phyloP scores from a whole-genome alignment of 2,329 filamentous ascomycete species.

The Exophiala phaeomuriformis region DNA sequence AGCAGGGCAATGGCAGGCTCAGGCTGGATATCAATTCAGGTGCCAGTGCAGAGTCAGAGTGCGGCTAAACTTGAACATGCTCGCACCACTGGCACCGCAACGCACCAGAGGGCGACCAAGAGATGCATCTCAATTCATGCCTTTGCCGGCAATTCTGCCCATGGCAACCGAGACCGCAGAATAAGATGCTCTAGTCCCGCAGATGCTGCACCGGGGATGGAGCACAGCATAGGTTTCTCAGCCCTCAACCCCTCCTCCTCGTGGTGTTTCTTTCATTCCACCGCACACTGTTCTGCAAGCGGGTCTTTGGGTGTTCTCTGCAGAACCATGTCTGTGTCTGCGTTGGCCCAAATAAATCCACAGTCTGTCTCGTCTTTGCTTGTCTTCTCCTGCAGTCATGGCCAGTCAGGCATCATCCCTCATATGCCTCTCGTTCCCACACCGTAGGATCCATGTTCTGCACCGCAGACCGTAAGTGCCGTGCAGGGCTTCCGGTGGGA shows the following conservation, averaged over 20 bases:
- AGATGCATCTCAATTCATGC: neutral
- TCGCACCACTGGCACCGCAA: neutral
- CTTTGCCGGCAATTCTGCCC: neutral
- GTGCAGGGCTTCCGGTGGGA: neutral
- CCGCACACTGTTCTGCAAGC: neutral
- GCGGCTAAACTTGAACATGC: constrained; percentile 7
- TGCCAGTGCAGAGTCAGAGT: neutral
- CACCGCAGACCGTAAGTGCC: neutral
- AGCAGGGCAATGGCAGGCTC: neutral
- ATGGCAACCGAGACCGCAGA: constrained; percentile 5
- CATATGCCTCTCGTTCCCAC: neutral
- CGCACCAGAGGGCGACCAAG: neutral
- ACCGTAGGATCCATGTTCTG: neutral
- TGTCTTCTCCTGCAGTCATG: neutral
- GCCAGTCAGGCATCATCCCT: neutral
- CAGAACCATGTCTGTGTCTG: neutral
- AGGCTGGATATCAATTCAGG: neutral
- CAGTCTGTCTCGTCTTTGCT: neutral
- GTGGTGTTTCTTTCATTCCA: neutral
- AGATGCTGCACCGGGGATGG: constrained; percentile 8
- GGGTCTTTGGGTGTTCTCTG: neutral
- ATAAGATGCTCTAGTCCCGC: constrained; percentile 1
- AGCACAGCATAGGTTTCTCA: neutral
- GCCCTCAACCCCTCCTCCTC: neutral
- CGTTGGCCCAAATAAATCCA: neutral